phyloP scores from a whole-genome alignment of 2,329 filamentous ascomycete species.

The Stemphylium vesicarium region DNA sequence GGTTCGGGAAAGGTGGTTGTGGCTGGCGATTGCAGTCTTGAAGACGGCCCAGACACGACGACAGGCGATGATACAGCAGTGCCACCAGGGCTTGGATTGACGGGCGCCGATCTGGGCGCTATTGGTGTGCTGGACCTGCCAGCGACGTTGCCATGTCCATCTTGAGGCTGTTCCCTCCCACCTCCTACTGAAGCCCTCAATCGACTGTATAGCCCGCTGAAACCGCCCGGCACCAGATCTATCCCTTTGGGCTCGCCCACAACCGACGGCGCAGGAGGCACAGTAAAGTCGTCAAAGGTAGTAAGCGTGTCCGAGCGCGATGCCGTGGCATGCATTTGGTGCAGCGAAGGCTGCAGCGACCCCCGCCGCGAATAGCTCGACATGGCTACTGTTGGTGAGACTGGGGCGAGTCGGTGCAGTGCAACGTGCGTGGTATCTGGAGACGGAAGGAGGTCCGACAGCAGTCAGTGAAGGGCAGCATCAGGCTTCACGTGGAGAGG shows the following conservation, averaged over 20 bases:
- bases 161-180: conserved; percentile 58
- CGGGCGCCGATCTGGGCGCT: conserved; percentile 18
- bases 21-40: conserved; percentile 49
- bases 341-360: conserved; percentile 57
- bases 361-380: conserved; percentile 30
- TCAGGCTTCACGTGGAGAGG: conserved; percentile 24
- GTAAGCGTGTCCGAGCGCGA: conserved; percentile 84
- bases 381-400: conserved; percentile 27
- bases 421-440: conserved; percentile 1
- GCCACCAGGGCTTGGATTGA: conserved; percentile 30
- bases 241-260: conserved; percentile 71
- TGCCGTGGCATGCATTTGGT: conserved; percentile 88
- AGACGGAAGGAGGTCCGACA: conserved; percentile 10
- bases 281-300: conserved; percentile 90
- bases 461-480: conserved; percentile 22
- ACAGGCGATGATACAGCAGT: conserved; percentile 46
- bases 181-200: conserved; percentile 82
- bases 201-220: conserved; percentile 88
- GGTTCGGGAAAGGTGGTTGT: conserved; percentile 44
- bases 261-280: conserved; percentile 66
- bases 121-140: conserved; percentile 23
- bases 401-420: conserved; percentile 4
- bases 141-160: conserved; percentile 34
- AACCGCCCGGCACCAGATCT: conserved; percentile 80
- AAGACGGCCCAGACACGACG: conserved; percentile 44